Conservation (phyloP, 192 early-diverging fungal species). For the Backusella macrospora region DNA sequence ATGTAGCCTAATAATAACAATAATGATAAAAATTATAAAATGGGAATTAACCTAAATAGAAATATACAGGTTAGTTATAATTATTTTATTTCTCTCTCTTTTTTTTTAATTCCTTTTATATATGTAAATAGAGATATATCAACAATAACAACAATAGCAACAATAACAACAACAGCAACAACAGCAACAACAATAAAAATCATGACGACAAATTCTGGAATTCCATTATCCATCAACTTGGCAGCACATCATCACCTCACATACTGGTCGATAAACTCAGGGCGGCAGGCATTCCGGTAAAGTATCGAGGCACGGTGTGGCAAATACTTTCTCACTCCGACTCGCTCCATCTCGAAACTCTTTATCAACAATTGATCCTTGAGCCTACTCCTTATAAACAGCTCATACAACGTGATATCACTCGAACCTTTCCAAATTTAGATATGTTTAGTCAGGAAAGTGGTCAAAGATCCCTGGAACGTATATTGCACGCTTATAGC, state of each 20-base stretch:
- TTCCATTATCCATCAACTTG: too few species aligned
- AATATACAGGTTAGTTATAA: background rate
- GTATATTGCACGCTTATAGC: slow-evolving; percentile 92
- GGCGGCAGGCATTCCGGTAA: slow-evolving; percentile 69
- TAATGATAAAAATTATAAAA: background rate
- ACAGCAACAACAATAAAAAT: too few species aligned
- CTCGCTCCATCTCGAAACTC: slow-evolving; percentile 74
- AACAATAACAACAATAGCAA: too few species aligned
- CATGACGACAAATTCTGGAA: too few species aligned
- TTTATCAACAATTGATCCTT: slow-evolving; percentile 76
- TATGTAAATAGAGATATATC: too few species aligned
- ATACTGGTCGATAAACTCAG: slow-evolving; percentile 68
- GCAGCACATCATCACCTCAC: slow-evolving; percentile 33
- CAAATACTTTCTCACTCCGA: slow-evolving; percentile 84
- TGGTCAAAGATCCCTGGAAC: slow-evolving; percentile 85
- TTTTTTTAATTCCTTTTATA: background rate
- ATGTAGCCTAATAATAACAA: background rate
- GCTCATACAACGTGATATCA: slow-evolving; percentile 90
- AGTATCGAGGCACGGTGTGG: slow-evolving; percentile 87
- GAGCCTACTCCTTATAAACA: slow-evolving; percentile 82
- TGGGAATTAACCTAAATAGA: background rate
- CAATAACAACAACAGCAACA: too few species aligned
- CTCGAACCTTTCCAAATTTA: slow-evolving; percentile 88
- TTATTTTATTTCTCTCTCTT: background rate
- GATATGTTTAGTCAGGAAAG: slow-evolving; percentile 80